Base-by-base conservation (phyloP, 1,284 basidiomycete genomes). In the Termitomyces sp. region DNA sequence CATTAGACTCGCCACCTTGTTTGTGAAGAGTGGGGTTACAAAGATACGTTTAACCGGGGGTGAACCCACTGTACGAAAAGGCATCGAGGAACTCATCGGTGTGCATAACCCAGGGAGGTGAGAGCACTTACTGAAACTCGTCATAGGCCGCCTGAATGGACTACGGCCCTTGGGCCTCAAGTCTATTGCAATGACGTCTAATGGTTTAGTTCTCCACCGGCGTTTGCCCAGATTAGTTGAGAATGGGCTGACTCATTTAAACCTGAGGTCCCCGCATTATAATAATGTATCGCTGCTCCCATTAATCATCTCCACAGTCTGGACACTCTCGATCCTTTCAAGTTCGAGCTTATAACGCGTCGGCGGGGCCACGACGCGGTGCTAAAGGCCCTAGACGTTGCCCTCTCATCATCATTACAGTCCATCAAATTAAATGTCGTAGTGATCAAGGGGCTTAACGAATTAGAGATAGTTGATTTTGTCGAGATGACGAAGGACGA, bases 21-120 rank as follows among this genome's bases (percentile, higher is more conserved):
- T 95, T 60, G 90, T 95, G 3, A 79, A 80, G 66, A 83, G 80
- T 63, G 92, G 92, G 2, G 87, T 95, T 38, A 89, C 78, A 24
- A 95, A 95, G 71, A 92, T 95, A 60, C 77, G 92, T 5, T 69
- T 95, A 41, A 95, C 92, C 0, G 92, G 93, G 2, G 92, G 92
- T 44, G 92, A 95, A 63, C 92, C 93, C 1, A 94, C 90, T 0
- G 77, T 95, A 34, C 79, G 92, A 45, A 90, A 84, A 66, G 89
- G 85, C n/a, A 76, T 95, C 33, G 71, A 79, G 2, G 82, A 86
- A 33, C 80, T 95, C 55, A 82, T 94, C 45, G 71, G 88, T 86
- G 62, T 62, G 78, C 70, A 33, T 28, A 47, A 17, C 28, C 7
- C 10, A 6, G 15, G 13, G 21, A 12, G 6, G 13, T 19, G 17